A percentile compares a stretch with the other conserved stretches of the same genome.
These are phyloP conservation scores for Earliella scabrosa DNA, from an alignment of 1,284 basidiomycete genomes.

Conservation along the genomic window DNA sequence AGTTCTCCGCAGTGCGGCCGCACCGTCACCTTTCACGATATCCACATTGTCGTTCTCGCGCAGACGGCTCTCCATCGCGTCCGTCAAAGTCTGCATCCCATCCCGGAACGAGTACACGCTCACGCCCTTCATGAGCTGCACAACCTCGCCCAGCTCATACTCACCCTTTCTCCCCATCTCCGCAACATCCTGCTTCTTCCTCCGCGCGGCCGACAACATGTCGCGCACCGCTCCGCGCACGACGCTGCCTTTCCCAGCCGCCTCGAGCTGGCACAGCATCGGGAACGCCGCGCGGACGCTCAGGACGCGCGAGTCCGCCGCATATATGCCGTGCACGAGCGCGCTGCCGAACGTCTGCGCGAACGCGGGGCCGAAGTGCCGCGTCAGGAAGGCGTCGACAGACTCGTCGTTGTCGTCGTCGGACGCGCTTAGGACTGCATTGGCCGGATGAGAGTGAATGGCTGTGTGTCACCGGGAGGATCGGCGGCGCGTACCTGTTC, in stretches of 20 bases:
- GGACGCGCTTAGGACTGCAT: background rate
- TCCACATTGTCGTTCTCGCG: conserved; percentile 57
- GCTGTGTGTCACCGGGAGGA: no score
- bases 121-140: conserved; percentile 55
- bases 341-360: conserved; percentile 83
- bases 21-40: conserved; percentile 50
- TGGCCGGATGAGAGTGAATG: background rate
- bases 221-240: conserved; percentile 60
- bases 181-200: conserved; percentile 30
- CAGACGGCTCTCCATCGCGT: conserved; percentile 58
- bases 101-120: conserved; percentile 84
- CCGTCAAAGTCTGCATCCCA: conserved; percentile 76
- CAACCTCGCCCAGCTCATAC: conserved; percentile 60
- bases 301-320: conserved; percentile 78
- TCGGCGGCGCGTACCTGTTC: conserved; percentile 9
- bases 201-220: conserved; percentile 24
- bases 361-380: conserved; percentile 77
- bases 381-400: conserved; percentile 77
- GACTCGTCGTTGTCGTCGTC: conserved; percentile 69
- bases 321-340: conserved; percentile 93
- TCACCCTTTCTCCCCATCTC: no score
- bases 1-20: conserved; percentile 42
- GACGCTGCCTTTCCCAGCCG: conserved; percentile 69
- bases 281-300: conserved; percentile 84
- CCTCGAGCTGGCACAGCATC: conserved; percentile 70